A percentile compares a stretch with the other conserved stretches of the same genome.
These are phyloP conservation scores for Pyrenula aspistea DNA, from an alignment of 495 filamentous ascomycete species.

Conservation along the genomic window DNA sequence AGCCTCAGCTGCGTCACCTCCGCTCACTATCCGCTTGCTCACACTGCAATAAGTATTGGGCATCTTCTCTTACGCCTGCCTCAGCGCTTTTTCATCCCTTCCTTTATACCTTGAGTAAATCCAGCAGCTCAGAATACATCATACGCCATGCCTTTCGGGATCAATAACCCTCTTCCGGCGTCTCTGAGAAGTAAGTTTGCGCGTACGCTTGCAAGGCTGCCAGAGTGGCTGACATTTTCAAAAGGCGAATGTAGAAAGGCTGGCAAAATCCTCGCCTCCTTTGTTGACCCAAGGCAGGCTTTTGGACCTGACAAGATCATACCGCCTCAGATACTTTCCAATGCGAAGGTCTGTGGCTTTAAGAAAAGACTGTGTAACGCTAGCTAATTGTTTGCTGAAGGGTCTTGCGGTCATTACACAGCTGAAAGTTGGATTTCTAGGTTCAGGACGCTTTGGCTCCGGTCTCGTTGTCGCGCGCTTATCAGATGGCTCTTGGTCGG, in stretches of 20 bases:
- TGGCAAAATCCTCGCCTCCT: slow-evolving; percentile 86
- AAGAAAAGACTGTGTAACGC: not conserved
- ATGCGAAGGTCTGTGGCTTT: slow-evolving; percentile 58
- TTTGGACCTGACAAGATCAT: slow-evolving; percentile 98
- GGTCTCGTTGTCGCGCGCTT: slow-evolving; percentile 89
- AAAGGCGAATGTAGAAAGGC: slow-evolving; percentile 82
- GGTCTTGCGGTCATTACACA: slow-evolving; percentile 92
- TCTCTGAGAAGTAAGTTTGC: slow-evolving; percentile 46
- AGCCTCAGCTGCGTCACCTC: not conserved
- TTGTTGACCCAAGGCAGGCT: slow-evolving; percentile 85
- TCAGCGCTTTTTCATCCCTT: too few relatives aligned
- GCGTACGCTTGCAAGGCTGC: slow-evolving; percentile 21
- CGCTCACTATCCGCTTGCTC: not conserved
- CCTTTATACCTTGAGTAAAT: too few relatives aligned
- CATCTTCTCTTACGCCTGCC: not conserved
- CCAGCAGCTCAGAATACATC: not conserved
- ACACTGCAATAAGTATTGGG: too few relatives aligned
- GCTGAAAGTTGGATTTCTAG: slow-evolving; percentile 91
- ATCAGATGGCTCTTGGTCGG: slow-evolving; percentile 86
- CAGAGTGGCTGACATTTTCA: slow-evolving; percentile 7
- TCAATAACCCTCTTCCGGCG: slow-evolving; percentile 58
- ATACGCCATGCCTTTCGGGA: slow-evolving; percentile 43
- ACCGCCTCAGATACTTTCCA: slow-evolving; percentile 76
- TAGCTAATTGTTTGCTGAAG: slow-evolving; percentile 25
- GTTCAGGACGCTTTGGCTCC: slow-evolving; percentile 83